A percentile compares a stretch with the other conserved stretches of the same genome.
phyloP scores from a whole-genome alignment of 352 stramenopile species.

The Pythium phragmitis region DNA sequence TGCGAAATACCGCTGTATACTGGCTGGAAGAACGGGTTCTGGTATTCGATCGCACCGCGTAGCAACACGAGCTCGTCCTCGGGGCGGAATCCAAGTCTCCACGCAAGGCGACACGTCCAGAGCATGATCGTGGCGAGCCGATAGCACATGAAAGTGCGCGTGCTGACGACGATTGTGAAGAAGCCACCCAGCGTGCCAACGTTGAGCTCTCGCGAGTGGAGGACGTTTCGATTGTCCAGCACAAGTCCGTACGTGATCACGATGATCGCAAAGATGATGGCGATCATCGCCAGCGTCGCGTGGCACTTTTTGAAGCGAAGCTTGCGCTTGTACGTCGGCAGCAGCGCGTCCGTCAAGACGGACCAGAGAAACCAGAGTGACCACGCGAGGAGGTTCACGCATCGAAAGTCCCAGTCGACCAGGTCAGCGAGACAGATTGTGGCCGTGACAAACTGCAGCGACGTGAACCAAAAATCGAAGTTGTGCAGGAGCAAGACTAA shows the following conservation, averaged over 20 bases:
- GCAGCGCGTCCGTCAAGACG: conserved; percentile 17
- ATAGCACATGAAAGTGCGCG: conserved; percentile 22
- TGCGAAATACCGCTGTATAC: conserved; percentile 4
- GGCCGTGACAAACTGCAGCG: conserved; percentile 17
- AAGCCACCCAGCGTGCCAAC: conserved; percentile 14
- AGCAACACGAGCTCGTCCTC: conserved; percentile 23
- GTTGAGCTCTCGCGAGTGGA: conserved; percentile 17
- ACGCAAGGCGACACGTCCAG: conserved; percentile 20
- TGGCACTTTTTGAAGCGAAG: conserved; percentile 24
- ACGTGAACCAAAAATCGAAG: conserved; percentile 27
- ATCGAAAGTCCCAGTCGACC: conserved; percentile 23
- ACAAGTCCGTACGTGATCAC: conserved; percentile 14
- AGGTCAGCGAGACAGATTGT: conserved; percentile 23
- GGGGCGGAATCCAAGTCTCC: conserved; percentile 6
- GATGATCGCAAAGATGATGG: conserved; percentile 13
- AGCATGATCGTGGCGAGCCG: conserved; percentile 21
- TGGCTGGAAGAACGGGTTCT: conserved; percentile 21
- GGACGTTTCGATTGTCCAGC: conserved; percentile 2
- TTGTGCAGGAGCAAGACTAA: conserved; percentile 12
- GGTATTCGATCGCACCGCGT: conserved; percentile 18
- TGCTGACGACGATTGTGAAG: conserved; percentile 24
- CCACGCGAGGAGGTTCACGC: conserved; percentile 19
- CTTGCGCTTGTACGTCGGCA: conserved; percentile 16
- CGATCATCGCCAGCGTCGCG: conserved; percentile 3
- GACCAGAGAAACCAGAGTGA: conserved; percentile 20